Base-by-base conservation (phyloP, 768 basidiomycete genomes). In the Sarcomyxa edulis region DNA sequence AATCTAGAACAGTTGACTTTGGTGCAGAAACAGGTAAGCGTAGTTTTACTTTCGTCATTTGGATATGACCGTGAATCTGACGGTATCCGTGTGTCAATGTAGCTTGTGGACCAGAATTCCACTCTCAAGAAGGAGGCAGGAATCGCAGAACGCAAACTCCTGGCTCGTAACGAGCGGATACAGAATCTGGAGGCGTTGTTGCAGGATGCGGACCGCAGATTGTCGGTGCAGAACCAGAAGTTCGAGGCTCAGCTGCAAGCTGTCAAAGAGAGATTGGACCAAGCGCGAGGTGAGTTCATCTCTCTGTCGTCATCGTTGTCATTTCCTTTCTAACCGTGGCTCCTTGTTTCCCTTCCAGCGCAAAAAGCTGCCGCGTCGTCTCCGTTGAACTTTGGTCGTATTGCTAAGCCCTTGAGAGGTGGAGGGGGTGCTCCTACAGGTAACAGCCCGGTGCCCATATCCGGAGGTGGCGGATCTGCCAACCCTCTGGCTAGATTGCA, bases 91-190 rank as follows among this genome's bases (percentile, higher is more conserved):
- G 41, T 25, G 5, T 16, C 18, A 23, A 37, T 32, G 24, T 42
- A 98, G 93, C 85, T 99, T 46, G 95, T 98, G 38, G 95, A 99
- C 62, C 96, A 99, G 66, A 98, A 98, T 65, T 87, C 92, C 9
- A 78, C 85, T 9, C 68, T 99, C 49, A 98, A 98, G 77, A 97
- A 95, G 66, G 96, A 98, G 62, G 87, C 92, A 22, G 92, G 90
- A 15, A 88, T 95, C 48, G 91, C 95, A 39, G 96, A 99, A 62
- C 85, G 94, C 52, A 97, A 97, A 65, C 67, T 99, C 19, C 74
- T 96, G 50, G 92, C 94, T 25, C 82, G 96, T 40, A 97, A 97
- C 55, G 96, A 98, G 61, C 84, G 96, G 50, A 98, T 99, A 66
- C 87, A 93, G 66, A 95, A 92, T 62, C 73, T 99, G 46, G 96